Conservation (phyloP, 176 grass and related monocot genomes). For the Cenchrus purpureus region DNA sequence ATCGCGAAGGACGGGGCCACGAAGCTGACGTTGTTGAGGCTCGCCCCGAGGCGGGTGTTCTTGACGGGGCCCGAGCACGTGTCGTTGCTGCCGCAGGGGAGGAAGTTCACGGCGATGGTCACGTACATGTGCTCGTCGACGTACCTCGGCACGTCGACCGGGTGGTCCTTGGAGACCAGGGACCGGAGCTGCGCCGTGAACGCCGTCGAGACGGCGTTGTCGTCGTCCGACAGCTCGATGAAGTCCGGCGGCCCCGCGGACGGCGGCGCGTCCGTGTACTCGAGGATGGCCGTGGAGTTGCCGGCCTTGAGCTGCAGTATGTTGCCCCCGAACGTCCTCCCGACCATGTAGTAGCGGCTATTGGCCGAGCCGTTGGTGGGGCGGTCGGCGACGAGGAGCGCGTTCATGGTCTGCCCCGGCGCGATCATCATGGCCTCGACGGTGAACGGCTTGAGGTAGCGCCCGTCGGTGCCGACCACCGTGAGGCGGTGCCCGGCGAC, state of each 20-base stretch:
- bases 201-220: background rate
- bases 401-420: conserved; percentile 40
- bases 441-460: conserved; percentile 54
- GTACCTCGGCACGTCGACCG: background rate
- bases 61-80: background rate
- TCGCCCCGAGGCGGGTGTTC: background rate
- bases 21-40: conserved; percentile 65
- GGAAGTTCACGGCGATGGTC: conserved; percentile 18
- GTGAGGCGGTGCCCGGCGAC: conserved; percentile 63
- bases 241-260: background rate
- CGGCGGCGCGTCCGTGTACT: conserved; percentile 25
- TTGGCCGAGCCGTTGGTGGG: conserved; percentile 1
- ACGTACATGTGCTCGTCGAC: conserved; percentile 47
- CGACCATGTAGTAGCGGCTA: conserved; percentile 45
- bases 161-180: conserved; percentile 10
- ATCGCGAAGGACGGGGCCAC: conserved; percentile 20
- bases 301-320: background rate
- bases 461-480: conserved; percentile 51
- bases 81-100: background rate
- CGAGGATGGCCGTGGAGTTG: conserved; percentile 41
- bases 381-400: conserved; percentile 35
- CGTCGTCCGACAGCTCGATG: conserved; percentile 3
- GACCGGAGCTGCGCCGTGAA: conserved; percentile 37
- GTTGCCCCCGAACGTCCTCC: background rate
- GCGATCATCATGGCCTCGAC: conserved; percentile 36